Conservation (phyloP, 2,329 filamentous ascomycete species). For the Zymoseptoria crescenta region DNA sequence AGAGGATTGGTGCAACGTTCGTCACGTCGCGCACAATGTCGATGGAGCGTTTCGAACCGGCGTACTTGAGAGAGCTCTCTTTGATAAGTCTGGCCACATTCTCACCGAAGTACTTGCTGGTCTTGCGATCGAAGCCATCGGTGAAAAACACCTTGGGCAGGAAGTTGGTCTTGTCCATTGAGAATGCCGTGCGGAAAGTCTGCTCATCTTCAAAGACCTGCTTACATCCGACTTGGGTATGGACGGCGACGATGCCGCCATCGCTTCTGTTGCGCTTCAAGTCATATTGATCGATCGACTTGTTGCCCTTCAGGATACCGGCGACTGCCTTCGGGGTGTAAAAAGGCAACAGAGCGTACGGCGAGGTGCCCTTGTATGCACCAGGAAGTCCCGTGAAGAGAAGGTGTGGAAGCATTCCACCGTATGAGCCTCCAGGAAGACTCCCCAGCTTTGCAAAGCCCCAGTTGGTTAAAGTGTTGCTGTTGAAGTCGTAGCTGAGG, state of each 20-base stretch:
- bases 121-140: conserved; percentile 37
- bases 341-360: conserved; percentile 44
- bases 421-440: conserved; percentile 36
- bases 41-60: conserved; percentile 39
- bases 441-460: conserved; percentile 39
- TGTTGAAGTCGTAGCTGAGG: conserved; percentile 43
- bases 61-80: conserved; percentile 40
- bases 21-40: conserved; percentile 58
- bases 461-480: conserved; percentile 44
- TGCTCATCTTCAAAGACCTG: conserved; percentile 43
- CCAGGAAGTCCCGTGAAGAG: conserved; percentile 42
- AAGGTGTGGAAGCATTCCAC: conserved; percentile 36
- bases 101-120: conserved; percentile 37
- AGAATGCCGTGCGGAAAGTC: conserved; percentile 43
- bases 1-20: conserved; percentile 59
- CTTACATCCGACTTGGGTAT: conserved; percentile 45
- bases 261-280: conserved; percentile 29
- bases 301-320: conserved; percentile 42
- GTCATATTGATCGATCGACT: conserved; percentile 41
- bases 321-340: conserved; percentile 44
- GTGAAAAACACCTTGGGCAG: conserved; percentile 43
- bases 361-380: conserved; percentile 42
- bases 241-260: conserved; percentile 39
- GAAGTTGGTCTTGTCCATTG: conserved; percentile 22
- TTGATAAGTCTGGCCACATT: conserved; percentile 40